Conservation (phyloP, 371 early-diverging fungal genomes). For the Mucor circinelloides region DNA sequence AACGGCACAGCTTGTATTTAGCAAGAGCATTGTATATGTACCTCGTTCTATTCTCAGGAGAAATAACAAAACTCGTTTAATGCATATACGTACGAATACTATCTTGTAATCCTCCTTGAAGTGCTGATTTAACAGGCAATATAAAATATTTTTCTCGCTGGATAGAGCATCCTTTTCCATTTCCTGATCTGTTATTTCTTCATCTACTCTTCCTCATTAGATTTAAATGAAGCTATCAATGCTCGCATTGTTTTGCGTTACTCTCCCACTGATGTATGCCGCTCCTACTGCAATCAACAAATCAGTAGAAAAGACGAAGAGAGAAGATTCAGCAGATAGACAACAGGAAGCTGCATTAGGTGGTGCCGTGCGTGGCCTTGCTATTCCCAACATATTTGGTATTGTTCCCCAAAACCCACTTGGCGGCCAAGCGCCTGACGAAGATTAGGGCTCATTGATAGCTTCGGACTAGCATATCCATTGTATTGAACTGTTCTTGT, state of each 20-base stretch:
- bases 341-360: neutral
- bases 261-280: neutral
- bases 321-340: conserved; percentile 12
- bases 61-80: neutral
- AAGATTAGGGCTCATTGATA: neutral
- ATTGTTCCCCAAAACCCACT: conserved; percentile 1
- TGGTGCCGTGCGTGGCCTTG: conserved; percentile 3
- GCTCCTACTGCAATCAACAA: neutral
- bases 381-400: neutral
- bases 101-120: neutral
- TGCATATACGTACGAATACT: neutral
- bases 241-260: neutral
- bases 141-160: neutral
- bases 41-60: neutral
- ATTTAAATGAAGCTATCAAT: neutral
- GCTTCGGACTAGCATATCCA: neutral
- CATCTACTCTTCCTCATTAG: neutral
- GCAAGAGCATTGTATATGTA: too few species aligned
- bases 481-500: neutral
- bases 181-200: neutral
- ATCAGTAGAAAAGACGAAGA: neutral
- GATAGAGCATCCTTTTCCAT: neutral
- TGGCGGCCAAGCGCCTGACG: conserved; percentile 8
- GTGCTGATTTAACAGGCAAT: neutral
- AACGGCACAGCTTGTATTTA: too few species aligned